A percentile compares a stretch with the other conserved stretches of the same genome.
Evolutionary conservation across 805 yeast genomes (phyloP).

Genomic region (Saccharomyces jurei): DNA sequence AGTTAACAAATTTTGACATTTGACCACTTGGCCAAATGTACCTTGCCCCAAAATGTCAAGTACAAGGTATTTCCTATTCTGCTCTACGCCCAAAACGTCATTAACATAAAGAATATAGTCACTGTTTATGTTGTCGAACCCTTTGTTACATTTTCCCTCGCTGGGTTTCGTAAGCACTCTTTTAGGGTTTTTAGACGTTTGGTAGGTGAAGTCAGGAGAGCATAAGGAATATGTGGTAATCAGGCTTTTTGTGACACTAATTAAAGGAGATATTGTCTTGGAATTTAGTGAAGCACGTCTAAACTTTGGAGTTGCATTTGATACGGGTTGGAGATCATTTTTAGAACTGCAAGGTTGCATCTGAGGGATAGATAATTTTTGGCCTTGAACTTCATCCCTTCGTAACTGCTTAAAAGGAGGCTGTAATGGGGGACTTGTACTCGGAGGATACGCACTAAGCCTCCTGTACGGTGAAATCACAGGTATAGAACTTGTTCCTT

Average conservation of each 20-base stretch:
- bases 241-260: constrained; percentile 69
- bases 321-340: constrained; percentile 52
- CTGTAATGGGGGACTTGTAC: constrained; percentile 24
- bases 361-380: constrained; percentile 38
- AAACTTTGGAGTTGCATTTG: constrained; percentile 58
- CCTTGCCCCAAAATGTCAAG: constrained; percentile 92
- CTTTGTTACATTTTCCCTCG: constrained; percentile 73
- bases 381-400: constrained; percentile 22
- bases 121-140: constrained; percentile 78
- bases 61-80: constrained; percentile 75
- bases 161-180: constrained; percentile 88
- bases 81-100: constrained; percentile 70
- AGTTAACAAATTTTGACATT: constrained; percentile 63
- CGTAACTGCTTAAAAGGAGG: constrained; percentile 27
- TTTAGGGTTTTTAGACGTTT: constrained; percentile 78
- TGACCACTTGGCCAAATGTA: constrained; percentile 97
- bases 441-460: constrained; percentile 19
- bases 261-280: constrained; percentile 65
- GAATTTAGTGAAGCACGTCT: constrained; percentile 61
- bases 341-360: constrained; percentile 36
- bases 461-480: constrained; percentile 21
- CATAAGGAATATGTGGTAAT: constrained; percentile 79
- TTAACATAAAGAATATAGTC: constrained; percentile 92
- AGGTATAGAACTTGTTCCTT: constrained; percentile 3
- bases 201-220: constrained; percentile 76